Conservation (phyloP, 441 rosid species). For the Gossypium gossypioides region DNA sequence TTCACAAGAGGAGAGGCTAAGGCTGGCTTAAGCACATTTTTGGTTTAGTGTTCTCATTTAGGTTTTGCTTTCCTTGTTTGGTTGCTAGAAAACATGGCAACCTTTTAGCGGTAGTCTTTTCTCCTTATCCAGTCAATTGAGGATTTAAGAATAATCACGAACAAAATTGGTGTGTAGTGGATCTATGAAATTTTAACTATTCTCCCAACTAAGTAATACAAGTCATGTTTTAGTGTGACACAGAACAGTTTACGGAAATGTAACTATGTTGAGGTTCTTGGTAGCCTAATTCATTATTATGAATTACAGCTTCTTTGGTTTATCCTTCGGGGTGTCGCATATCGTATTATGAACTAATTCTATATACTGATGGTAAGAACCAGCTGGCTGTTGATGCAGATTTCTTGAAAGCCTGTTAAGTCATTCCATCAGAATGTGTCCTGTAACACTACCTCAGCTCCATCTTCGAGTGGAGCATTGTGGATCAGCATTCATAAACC, state of each 20-base stretch:
- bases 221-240: background rate
- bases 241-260: background rate
- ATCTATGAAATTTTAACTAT: background rate
- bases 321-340: background rate
- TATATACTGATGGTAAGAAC: slow-evolving; percentile 23
- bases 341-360: background rate
- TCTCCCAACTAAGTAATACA: background rate
- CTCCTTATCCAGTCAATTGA: background rate
- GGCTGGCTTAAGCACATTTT: background rate
- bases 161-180: background rate
- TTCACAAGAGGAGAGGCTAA: slow-evolving; percentile 4
- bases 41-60: background rate
- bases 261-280: background rate
- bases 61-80: slow-evolving; percentile 2
- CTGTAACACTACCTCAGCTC: slow-evolving; percentile 58
- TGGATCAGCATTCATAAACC: slow-evolving; percentile 30
- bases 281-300: slow-evolving; percentile 1
- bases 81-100: background rate
- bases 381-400: slow-evolving; percentile 35
- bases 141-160: background rate
- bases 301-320: background rate
- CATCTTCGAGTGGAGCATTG: slow-evolving; percentile 39
- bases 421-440: slow-evolving; percentile 38
- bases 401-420: slow-evolving; percentile 68
- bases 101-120: background rate